Base-by-base conservation (phyloP, 768 basidiomycete genomes). In the Termitomyces sp. region DNA sequence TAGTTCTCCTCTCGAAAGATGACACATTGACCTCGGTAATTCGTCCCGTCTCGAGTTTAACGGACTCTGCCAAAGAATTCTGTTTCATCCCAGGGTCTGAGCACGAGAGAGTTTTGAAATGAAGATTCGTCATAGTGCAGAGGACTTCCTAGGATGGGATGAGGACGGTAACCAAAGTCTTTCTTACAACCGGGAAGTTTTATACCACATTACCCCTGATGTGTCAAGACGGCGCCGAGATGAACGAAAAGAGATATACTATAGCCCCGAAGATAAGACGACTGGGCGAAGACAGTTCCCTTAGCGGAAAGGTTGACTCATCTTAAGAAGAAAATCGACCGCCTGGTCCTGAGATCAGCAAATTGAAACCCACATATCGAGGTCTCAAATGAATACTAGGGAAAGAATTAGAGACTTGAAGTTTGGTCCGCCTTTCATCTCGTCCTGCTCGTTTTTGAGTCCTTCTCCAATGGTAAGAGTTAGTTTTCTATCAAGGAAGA, bases 1-100 rank as follows among this genome's bases (percentile, higher is more conserved):
- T 73, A 12, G 75, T 76, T 53, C 60, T 69, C 60, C 65, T 69
- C 60, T 77, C 75, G 46, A 76, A 73, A 29, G 60, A 66, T n/a
- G 60, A 66, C 16, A 56, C 58, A 57, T 68, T 67, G 47, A 62
- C 41, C 9, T 58, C 58, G 5, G 56, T 42, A 29, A 34, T 48
- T 41, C 57, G 49, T 10, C 54, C 60, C 16, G 42, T 55, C 51
- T 61, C 59, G 20, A 61, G 52, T 46, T 64, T 62, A 7, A 57
- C 53, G 7, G 57, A 61, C 22, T 60, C 61, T 22, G 51, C 24
- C 18, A 61, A 62, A 41, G n/a, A 44, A 31, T 60, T 2, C 29
- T 51, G 54, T 42, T 62, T 64, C 16, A 37, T 42, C 13, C 54
- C 64, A 7, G 59, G 51, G 48, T 60, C 62, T 4, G 59, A 58